Percentiles rank a stretch among this genome's conserved stretches.
Evolutionary conservation across 179 eudicot genomes (phyloP).

Genomic region (Beta macrorhiza): DNA sequence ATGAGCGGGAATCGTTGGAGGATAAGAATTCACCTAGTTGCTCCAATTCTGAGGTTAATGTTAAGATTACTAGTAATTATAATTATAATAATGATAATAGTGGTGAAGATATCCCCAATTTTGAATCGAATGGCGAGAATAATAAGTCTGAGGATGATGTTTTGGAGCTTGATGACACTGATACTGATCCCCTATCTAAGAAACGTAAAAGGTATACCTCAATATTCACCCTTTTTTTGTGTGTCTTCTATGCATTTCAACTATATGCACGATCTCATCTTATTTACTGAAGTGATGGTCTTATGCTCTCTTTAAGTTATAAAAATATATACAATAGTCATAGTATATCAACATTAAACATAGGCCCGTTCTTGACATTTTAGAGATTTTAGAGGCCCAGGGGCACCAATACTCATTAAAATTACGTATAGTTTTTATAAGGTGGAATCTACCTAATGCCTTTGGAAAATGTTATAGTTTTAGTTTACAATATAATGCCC

Average conservation of each 20-base stretch:
- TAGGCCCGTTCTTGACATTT: no score
- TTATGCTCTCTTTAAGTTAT: no score
- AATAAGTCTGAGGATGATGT: constrained; percentile 25
- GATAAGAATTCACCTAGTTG: constrained; percentile 14
- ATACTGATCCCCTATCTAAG: constrained; percentile 47
- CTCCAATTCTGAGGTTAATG: constrained; percentile 23
- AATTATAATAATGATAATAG: background rate
- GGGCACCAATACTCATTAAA: no score
- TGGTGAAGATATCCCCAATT: constrained; percentile 9
- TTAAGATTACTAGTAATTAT: background rate
- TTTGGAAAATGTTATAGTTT: no score
- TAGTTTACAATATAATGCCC: no score
- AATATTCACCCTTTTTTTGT: background rate
- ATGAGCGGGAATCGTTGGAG: constrained; percentile 12
- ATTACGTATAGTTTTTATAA: no score
- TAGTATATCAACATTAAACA: no score
- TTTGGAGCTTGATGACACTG: constrained; percentile 19
- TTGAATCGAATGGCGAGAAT: constrained; percentile 16
- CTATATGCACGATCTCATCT: no score
- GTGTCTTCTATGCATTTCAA: background rate
- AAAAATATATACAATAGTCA: no score
- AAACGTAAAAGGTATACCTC: constrained; percentile 55
- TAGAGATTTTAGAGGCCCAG: no score
- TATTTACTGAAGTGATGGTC: no score
- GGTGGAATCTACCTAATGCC: no score